Conservation (phyloP, 768 basidiomycete species). For the Scleroderma citrinum region DNA sequence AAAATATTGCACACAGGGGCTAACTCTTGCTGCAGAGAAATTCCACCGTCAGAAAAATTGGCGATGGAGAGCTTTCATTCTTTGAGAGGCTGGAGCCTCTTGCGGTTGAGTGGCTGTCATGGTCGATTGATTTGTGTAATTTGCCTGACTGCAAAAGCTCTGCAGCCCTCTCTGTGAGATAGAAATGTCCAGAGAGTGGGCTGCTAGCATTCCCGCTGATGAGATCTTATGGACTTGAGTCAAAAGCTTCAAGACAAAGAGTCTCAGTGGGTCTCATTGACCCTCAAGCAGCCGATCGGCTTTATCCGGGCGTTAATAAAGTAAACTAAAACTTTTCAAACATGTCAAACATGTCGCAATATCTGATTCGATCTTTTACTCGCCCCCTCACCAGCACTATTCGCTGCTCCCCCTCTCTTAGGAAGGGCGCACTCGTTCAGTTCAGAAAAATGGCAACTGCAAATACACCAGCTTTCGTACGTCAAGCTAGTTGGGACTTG, state of each 20-base stretch:
- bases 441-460: conserved; percentile 54
- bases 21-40: neutral
- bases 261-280: no score
- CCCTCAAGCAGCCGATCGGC: conserved; percentile 9
- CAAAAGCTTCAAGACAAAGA: no score
- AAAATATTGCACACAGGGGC: neutral
- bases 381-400: conserved; percentile 22
- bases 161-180: no score
- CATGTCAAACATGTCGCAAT: conserved; percentile 23
- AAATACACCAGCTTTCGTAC: conserved; percentile 56
- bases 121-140: neutral
- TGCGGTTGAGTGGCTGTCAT: no score
- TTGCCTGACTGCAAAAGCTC: no score
- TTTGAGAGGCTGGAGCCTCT: no score
- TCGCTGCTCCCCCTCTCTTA: conserved; percentile 19
- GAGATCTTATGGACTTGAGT: no score
- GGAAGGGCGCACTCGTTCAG: conserved; percentile 6
- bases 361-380: conserved; percentile 21
- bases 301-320: conserved; percentile 16
- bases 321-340: conserved; percentile 12
- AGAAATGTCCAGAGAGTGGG: neutral
- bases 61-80: no score
- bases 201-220: no score
- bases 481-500: conserved; percentile 19
- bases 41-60: no score